Conservation (phyloP, 75 land plant species). For the Picea sitchensis region DNA sequence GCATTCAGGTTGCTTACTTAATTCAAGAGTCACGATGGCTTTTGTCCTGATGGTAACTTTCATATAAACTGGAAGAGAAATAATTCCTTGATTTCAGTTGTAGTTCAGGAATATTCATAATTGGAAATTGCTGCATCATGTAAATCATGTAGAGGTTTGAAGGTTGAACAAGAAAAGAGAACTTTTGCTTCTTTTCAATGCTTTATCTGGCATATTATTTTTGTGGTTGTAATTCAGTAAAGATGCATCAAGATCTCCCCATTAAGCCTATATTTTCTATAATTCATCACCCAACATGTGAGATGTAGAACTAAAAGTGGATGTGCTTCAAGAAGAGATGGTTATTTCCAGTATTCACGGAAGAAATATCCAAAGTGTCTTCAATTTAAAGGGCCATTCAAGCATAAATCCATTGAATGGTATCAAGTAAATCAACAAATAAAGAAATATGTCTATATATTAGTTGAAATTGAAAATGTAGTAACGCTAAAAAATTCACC, state of each 20-base stretch:
- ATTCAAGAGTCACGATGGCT: neutral
- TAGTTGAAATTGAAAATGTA: too few species aligned
- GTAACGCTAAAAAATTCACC: too few species aligned
- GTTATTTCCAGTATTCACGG: neutral
- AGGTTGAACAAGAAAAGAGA: neutral
- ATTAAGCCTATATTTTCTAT: neutral
- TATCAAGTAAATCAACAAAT: too few species aligned
- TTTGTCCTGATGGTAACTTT: neutral
- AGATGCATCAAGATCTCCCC: neutral
- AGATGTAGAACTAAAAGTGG: neutral
- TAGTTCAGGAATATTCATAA: neutral
- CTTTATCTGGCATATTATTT: neutral
- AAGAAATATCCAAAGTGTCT: neutral
- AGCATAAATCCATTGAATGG: too few species aligned
- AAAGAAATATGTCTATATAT: too few species aligned
- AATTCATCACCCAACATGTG: neutral
- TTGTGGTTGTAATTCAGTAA: neutral
- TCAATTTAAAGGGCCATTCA: neutral
- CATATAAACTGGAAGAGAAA: neutral
- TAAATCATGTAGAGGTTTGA: neutral
- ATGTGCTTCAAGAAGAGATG: neutral
- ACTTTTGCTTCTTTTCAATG: neutral
- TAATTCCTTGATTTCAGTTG: neutral
- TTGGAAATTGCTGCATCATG: neutral
- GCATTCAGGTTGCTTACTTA: too few species aligned